phyloP scores from a whole-genome alignment of 805 yeast genomes.

The Schwanniomyces vanrijiae region DNA sequence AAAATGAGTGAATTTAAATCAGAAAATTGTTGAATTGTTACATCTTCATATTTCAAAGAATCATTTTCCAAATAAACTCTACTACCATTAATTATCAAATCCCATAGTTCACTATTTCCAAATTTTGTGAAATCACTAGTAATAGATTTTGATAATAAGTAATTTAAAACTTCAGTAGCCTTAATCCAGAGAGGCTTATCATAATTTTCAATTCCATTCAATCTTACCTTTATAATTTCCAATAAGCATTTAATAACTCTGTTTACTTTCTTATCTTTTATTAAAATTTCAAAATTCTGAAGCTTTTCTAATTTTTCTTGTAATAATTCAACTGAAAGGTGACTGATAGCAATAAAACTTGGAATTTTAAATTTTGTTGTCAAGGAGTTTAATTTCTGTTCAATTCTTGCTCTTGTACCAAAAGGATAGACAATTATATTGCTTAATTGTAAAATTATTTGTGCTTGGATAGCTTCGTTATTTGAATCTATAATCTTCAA shows the following conservation, averaged over 20 bases:
- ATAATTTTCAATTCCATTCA: slow-evolving; percentile 30
- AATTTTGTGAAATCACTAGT: slow-evolving; percentile 8
- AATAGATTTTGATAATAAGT: slow-evolving; percentile 31
- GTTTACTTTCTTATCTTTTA: slow-evolving; percentile 45
- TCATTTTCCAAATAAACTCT: slow-evolving; percentile 39
- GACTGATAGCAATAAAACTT: slow-evolving; percentile 61
- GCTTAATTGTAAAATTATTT: slow-evolving; percentile 54
- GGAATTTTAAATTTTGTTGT: slow-evolving; percentile 50
- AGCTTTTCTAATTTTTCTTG: slow-evolving; percentile 31
- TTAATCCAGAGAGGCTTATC: slow-evolving; percentile 53
- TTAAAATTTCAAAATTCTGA: slow-evolving; percentile 29
- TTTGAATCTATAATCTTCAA: slow-evolving; percentile 34
- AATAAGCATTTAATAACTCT: slow-evolving; percentile 51
- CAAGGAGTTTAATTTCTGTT: slow-evolving; percentile 44
- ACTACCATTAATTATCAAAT: slow-evolving; percentile 39
- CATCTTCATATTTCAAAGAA: slow-evolving; percentile 34
- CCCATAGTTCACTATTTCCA: slow-evolving; percentile 34
- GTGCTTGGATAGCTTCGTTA: slow-evolving; percentile 38
- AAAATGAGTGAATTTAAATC: slow-evolving; percentile 42
- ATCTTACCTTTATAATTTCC: slow-evolving; percentile 50
- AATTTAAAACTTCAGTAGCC: slow-evolving; percentile 42
- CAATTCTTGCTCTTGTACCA: slow-evolving; percentile 57
- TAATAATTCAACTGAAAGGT: slow-evolving; percentile 44
- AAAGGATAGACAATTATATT: slow-evolving; percentile 58
- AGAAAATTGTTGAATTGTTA: slow-evolving; percentile 47